Conservation (phyloP, 2,329 filamentous ascomycete species). For the Calonectria hawksworthii region DNA sequence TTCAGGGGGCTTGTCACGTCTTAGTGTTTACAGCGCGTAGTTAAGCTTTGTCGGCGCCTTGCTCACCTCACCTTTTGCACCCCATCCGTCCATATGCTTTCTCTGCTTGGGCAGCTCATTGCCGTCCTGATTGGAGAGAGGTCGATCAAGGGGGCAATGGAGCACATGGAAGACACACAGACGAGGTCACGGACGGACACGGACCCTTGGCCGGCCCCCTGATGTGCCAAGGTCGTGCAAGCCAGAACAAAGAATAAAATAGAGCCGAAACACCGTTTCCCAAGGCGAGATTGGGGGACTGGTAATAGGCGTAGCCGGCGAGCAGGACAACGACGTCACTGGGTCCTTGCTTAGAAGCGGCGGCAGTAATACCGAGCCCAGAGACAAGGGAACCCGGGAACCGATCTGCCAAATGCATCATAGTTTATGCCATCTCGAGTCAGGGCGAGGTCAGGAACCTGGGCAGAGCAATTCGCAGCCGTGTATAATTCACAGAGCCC, state of each 20-base stretch:
- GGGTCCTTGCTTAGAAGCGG: background rate
- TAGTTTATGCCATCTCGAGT: background rate
- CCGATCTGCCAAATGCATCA: slow-evolving; percentile 1
- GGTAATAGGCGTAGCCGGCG: slow-evolving; percentile 13
- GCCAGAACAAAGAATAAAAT: slow-evolving; percentile 17
- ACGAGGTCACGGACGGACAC: slow-evolving; percentile 35
- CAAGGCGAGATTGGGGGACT: slow-evolving; percentile 17
- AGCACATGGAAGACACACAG: slow-evolving; percentile 28
- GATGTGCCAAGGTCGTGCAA: background rate
- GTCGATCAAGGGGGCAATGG: slow-evolving; percentile 42
- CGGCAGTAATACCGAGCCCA: slow-evolving; percentile 10
- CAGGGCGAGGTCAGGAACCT: background rate
- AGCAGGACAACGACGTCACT: background rate
- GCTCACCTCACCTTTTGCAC: slow-evolving; percentile 10
- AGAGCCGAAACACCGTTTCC: slow-evolving; percentile 13
- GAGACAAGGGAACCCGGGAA: slow-evolving; percentile 12
- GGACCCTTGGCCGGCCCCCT: slow-evolving; percentile 14
- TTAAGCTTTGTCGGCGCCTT: slow-evolving; percentile 26
- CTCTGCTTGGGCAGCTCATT: slow-evolving; percentile 35
- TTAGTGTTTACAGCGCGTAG: background rate
- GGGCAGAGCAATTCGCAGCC: background rate
- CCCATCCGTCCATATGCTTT: slow-evolving; percentile 23
- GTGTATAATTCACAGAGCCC: background rate
- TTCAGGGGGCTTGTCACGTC: background rate
- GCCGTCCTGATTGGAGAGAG: slow-evolving; percentile 41